Evolutionary conservation across 1,284 basidiomycete genomes (phyloP).

Genomic region (Trametes versicolor): DNA sequence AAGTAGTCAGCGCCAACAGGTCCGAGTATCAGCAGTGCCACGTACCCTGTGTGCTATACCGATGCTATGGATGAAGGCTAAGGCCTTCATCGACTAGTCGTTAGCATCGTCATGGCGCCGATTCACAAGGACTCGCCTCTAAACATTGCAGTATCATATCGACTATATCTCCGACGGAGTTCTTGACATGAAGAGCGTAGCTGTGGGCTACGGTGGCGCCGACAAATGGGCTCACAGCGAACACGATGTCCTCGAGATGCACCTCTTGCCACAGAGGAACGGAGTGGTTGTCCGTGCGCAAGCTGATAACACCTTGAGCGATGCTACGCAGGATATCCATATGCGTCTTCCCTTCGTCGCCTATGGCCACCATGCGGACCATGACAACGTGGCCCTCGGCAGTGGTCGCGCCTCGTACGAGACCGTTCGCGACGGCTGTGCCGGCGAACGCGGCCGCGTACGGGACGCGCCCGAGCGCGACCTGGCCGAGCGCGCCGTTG

Average conservation of each 20-base stretch:
- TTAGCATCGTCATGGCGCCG: not conserved
- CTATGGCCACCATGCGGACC: not conserved
- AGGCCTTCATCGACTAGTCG: constrained; percentile 2
- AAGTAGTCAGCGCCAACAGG: not conserved
- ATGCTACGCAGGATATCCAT: constrained; percentile 8
- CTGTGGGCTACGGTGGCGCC: constrained; percentile 23
- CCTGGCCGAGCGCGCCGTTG: constrained; percentile 10
- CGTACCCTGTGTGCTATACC: constrained; percentile 17
- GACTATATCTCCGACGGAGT: constrained; percentile 43
- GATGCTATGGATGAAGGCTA: constrained; percentile 8
- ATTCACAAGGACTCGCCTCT: constrained; percentile 23
- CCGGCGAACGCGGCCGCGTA: constrained; percentile 14
- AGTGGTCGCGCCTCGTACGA: not conserved
- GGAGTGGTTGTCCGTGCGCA: constrained; percentile 17
- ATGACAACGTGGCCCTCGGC: not conserved
- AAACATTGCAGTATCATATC: constrained; percentile 44
- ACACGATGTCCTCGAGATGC: constrained; percentile 41
- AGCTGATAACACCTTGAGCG: not conserved
- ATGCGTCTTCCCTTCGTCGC: constrained; percentile 3
- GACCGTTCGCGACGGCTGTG: constrained; percentile 16
- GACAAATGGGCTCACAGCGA: constrained; percentile 43
- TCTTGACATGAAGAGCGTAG: constrained; percentile 36
- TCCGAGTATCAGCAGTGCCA: not conserved
- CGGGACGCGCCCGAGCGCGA: constrained; percentile 14
- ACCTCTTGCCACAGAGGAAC: constrained; percentile 38